These are phyloP conservation scores for Sporothrix globosa DNA, from an alignment of 2,329 filamentous ascomycete species.

Conservation along the genomic window DNA sequence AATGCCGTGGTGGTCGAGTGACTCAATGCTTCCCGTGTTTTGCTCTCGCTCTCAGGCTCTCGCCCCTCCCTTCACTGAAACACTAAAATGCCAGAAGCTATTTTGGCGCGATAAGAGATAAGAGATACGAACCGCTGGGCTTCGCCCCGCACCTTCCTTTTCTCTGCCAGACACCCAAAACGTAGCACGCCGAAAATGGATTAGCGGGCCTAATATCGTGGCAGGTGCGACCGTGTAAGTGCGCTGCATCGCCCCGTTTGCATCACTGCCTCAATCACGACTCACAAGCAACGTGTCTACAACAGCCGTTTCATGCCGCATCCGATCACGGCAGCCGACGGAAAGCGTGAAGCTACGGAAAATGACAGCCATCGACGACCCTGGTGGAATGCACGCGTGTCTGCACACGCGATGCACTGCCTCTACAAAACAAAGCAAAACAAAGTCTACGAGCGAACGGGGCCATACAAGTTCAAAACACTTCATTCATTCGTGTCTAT, in stretches of 20 bases:
- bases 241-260: constrained; percentile 14
- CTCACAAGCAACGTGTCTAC: neutral
- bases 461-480: constrained; percentile 19
- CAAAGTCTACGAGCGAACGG: neutral
- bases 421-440: neutral
- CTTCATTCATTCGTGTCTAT: constrained; percentile 5
- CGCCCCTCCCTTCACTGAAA: constrained; percentile 17
- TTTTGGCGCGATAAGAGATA: constrained; percentile 30
- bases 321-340: neutral
- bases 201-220: neutral
- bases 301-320: neutral
- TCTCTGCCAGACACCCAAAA: neutral
- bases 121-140: neutral
- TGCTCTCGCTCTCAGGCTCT: neutral
- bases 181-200: constrained; percentile 25
- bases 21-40: constrained; percentile 18
- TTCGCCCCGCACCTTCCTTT: constrained; percentile 22
- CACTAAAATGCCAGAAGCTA: constrained; percentile 26
- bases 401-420: neutral
- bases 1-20: constrained; percentile 20
- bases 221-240: constrained; percentile 9
- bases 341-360: neutral
- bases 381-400: neutral
- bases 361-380: neutral
- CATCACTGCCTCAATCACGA: constrained; percentile 3